Conservation (phyloP, 73 alveolate species). For the Paramecium sonneborni region DNA sequence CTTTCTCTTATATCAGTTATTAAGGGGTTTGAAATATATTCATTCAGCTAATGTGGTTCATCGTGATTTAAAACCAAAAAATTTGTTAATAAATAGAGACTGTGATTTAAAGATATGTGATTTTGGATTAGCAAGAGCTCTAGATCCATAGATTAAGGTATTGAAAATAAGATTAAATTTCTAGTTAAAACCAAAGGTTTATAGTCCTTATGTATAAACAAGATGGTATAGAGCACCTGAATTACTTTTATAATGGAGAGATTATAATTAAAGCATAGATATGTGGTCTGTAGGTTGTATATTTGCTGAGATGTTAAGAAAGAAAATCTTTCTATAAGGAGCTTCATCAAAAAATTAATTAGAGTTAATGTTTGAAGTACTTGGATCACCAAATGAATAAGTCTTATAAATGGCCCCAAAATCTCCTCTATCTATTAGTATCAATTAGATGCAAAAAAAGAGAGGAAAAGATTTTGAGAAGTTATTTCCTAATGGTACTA, state of each 20-base stretch:
- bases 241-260: slow-evolving; percentile 71
- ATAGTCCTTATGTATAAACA: slow-evolving; percentile 75
- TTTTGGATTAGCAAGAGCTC: slow-evolving; percentile 76
- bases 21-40: slow-evolving; percentile 91
- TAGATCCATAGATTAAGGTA: slow-evolving; percentile 66
- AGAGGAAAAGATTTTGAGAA: slow-evolving; percentile 33
- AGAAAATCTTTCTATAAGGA: slow-evolving; percentile 91
- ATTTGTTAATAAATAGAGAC: slow-evolving; percentile 67
- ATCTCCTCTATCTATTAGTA: neutral
- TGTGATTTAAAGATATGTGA: slow-evolving; percentile 75
- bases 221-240: slow-evolving; percentile 94
- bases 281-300: slow-evolving; percentile 96
- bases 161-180: neutral
- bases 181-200: neutral
- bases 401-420: slow-evolving; percentile 33
- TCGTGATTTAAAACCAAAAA: slow-evolving; percentile 78
- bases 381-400: slow-evolving; percentile 89
- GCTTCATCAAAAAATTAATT: slow-evolving; percentile 79
- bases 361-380: slow-evolving; percentile 81
- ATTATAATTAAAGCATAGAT: slow-evolving; percentile 73
- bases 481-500: slow-evolving; percentile 58
- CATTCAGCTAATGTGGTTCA: slow-evolving; percentile 90
- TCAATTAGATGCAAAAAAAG: neutral
- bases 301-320: slow-evolving; percentile 88
- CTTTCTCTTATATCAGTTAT: slow-evolving; percentile 88